phyloP scores from a whole-genome alignment of 2,329 filamentous ascomycete species.

The Scedosporium aurantiacum region DNA sequence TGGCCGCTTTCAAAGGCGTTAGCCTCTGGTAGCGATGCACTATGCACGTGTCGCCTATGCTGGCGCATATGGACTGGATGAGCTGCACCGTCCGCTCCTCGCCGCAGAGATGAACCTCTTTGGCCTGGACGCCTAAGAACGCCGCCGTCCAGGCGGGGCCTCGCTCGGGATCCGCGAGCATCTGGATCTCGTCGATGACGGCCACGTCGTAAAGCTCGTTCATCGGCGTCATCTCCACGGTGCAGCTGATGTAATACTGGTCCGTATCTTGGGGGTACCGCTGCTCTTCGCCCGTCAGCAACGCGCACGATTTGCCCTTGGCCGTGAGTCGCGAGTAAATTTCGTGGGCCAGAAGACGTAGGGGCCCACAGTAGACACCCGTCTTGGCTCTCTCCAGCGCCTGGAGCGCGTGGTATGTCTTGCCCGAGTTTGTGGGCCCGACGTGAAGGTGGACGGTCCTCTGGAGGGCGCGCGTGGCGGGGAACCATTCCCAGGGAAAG shows the following conservation, averaged over 20 bases:
- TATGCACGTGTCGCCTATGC: conserved; percentile 70
- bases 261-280: conserved; percentile 51
- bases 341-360: conserved; percentile 83
- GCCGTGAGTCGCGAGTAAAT: conserved; percentile 80
- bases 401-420: conserved; percentile 89
- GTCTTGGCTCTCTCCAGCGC: conserved; percentile 63
- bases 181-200: conserved; percentile 97
- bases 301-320: conserved; percentile 63
- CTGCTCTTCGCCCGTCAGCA: conserved; percentile 87
- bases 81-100: conserved; percentile 74
- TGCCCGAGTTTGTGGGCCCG: conserved; percentile 94
- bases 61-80: conserved; percentile 64
- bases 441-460: conserved; percentile 86
- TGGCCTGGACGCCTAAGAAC: conserved; percentile 73
- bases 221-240: conserved; percentile 75
- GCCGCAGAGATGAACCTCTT: conserved; percentile 87
- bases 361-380: conserved; percentile 83
- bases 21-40: conserved; percentile 78
- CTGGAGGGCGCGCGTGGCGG: conserved; percentile 67
- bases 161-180: conserved; percentile 71
- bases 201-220: conserved; percentile 63
- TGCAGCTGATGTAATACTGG: conserved; percentile 65
- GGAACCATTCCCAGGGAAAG: conserved; percentile 89
- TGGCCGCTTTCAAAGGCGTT: conserved; percentile 61
- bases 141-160: conserved; percentile 95